Conservation (phyloP, 306 rosid species). For the Sophora flavescens region DNA sequence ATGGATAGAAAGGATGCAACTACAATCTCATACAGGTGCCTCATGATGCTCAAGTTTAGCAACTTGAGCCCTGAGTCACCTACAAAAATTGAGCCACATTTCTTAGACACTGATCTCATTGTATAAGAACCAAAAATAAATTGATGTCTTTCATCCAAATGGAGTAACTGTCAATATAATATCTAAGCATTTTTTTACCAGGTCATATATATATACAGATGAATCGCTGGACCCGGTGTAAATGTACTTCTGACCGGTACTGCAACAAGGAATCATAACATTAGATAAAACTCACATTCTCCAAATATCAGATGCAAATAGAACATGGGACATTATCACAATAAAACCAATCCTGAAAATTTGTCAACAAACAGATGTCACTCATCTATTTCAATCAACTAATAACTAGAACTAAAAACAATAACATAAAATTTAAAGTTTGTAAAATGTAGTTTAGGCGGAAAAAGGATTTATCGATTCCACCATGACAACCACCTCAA, state of each 20-base stretch:
- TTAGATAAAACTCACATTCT: constrained; percentile 37
- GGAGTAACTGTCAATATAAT: neutral
- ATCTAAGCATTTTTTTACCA: constrained; percentile 62
- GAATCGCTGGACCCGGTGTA: constrained; percentile 87
- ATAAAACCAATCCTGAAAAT: neutral
- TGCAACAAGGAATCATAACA: constrained; percentile 56
- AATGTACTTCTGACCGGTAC: constrained; percentile 97
- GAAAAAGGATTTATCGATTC: neutral
- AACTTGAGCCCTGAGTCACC: constrained; percentile 66
- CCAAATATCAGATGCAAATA: constrained; percentile 24
- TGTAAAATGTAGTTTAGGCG: neutral
- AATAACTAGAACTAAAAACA: neutral
- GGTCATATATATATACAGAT: constrained; percentile 82
- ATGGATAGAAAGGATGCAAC: constrained; percentile 65
- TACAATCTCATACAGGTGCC: constrained; percentile 63
- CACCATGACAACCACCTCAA: neutral
- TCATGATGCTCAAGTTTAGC: constrained; percentile 63
- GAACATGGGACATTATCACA: constrained; percentile 16
- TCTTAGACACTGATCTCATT: neutral
- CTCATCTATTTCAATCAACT: constrained; percentile 21
- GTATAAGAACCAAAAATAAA: neutral
- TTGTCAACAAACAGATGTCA: constrained; percentile 8
- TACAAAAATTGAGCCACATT: constrained; percentile 23
- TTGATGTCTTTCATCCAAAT: neutral
- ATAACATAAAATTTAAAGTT: neutral